phyloP scores from a whole-genome alignment of 495 filamentous ascomycete species.

The Barbatosphaeria neglecta region DNA sequence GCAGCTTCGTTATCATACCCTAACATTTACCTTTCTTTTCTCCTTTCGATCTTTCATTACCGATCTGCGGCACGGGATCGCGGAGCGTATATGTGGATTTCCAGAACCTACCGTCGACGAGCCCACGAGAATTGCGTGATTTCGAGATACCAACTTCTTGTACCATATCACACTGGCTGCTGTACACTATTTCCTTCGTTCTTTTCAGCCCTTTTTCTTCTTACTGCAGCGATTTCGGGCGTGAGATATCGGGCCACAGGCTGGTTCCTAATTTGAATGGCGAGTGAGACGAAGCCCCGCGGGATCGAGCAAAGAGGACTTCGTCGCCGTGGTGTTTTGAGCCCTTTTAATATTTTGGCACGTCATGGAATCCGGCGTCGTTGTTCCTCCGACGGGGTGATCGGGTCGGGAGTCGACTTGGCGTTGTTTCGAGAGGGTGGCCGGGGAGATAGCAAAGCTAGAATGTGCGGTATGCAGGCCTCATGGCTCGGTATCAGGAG shows the following conservation, averaged over 20 bases:
- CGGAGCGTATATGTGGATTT: too few species aligned
- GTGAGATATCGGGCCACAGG: background rate
- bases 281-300: background rate
- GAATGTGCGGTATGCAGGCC: background rate
- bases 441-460: background rate
- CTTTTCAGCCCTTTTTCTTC: conserved; percentile 3
- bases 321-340: background rate
- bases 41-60: conserved; percentile 10
- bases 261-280: background rate
- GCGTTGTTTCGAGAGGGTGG: background rate
- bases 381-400: background rate
- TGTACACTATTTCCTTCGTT: conserved; percentile 2
- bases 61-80: background rate
- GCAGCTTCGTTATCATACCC: conserved; percentile 2
- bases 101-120: too few species aligned
- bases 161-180: conserved; percentile 1
- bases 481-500: background rate
- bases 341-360: background rate
- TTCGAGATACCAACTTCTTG: conserved; percentile 18
- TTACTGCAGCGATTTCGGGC: background rate
- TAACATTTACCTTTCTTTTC: conserved; percentile 5
- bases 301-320: background rate
- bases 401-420: background rate
- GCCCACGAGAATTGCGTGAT: conserved; percentile 11
- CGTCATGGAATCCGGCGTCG: background rate